phyloP scores from a whole-genome alignment of 1,139 yeast species.

The Sugiyamaella grinbergsii region DNA sequence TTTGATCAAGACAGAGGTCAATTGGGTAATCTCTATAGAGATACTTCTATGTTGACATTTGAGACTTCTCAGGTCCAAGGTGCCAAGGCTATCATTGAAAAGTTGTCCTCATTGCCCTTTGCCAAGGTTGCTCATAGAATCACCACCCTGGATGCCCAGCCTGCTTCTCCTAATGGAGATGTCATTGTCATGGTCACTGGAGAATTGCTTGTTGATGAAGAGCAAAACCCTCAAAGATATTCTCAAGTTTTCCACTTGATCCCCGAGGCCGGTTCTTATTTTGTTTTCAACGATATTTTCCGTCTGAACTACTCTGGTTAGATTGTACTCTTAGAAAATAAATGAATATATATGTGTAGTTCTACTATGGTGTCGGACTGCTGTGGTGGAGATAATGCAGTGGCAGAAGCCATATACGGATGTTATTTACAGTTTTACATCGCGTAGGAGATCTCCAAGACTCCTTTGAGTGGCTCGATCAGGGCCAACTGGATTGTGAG shows the following conservation, averaged over 20 bases:
- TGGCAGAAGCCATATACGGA: no score
- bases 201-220: conserved; percentile 88
- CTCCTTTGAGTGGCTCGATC: conserved; percentile 11
- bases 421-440: conserved; percentile 10
- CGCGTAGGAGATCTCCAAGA: conserved; percentile 14
- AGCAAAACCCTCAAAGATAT: conserved; percentile 91
- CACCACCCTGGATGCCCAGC: conserved; percentile 96
- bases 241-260: conserved; percentile 96
- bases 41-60: conserved; percentile 95
- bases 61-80: conserved; percentile 96
- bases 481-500: conserved; percentile 1
- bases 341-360: no score
- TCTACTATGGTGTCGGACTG: no score
- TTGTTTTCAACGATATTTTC: conserved; percentile 94
- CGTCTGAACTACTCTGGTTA: conserved; percentile 53
- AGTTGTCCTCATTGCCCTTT: conserved; percentile 83
- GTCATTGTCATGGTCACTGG: conserved; percentile 98
- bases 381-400: no score
- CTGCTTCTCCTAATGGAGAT: conserved; percentile 91
- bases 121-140: conserved; percentile 90
- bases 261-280: conserved; percentile 89
- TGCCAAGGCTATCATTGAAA: conserved; percentile 87
- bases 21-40: conserved; percentile 92
- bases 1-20: conserved; percentile 91
- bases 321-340: neutral